These are phyloP conservation scores for Circinella minor DNA, from an alignment of 371 early-diverging fungal species.

Conservation along the genomic window DNA sequence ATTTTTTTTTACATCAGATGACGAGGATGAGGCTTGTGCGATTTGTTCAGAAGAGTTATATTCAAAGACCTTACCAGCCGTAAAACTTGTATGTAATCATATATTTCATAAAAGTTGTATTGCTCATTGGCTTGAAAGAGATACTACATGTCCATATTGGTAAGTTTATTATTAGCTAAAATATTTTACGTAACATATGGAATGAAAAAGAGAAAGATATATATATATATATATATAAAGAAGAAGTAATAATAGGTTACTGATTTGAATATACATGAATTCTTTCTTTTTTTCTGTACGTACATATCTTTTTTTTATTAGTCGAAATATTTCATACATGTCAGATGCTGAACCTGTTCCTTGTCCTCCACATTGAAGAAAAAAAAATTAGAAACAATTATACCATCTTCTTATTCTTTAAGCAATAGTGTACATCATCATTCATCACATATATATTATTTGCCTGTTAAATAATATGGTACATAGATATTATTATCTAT, in stretches of 20 bases:
- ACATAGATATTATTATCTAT: too few species aligned
- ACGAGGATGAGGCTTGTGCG: not conserved
- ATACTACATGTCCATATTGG: constrained; percentile 8
- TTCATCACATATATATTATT: not conserved
- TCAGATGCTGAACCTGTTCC: not conserved
- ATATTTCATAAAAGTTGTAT: constrained; percentile 1
- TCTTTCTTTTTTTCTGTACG: too few species aligned
- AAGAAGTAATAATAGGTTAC: too few species aligned
- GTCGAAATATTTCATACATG: constrained; percentile 2
- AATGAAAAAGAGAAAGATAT: too few species aligned
- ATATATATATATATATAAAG: too few species aligned
- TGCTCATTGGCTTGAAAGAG: not conserved
- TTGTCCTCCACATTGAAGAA: not conserved
- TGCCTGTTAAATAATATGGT: too few species aligned
- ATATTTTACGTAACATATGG: too few species aligned
- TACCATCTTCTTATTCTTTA: not conserved
- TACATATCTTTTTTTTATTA: not conserved
- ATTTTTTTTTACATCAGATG: not conserved
- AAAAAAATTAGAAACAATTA: not conserved
- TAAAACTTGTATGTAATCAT: not conserved
- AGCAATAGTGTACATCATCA: not conserved
- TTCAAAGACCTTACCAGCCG: not conserved
- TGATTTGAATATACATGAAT: not conserved
- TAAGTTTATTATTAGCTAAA: not conserved
- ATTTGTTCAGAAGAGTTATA: not conserved